Evolutionary conservation across 1,139 yeast species (phyloP).

Genomic region (Eremothecium cymbalariae): DNA sequence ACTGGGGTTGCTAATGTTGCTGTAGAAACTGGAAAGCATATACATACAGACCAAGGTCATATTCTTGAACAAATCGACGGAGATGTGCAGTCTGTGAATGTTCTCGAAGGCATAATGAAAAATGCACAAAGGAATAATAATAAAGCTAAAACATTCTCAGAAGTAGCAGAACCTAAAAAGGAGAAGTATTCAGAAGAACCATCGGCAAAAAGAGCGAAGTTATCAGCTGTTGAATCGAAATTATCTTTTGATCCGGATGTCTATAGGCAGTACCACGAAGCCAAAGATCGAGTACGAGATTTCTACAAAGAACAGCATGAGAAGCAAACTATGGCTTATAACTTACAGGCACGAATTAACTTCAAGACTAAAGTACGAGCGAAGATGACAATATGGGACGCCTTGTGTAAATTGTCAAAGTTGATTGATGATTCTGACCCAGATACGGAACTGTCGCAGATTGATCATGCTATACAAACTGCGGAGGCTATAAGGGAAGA

Average conservation of each 20-base stretch:
- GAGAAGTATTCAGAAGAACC: constrained; percentile 7
- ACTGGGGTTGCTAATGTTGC: constrained; percentile 4
- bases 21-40: constrained; percentile 6
- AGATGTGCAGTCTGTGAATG: constrained; percentile 36
- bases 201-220: constrained; percentile 8
- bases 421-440: constrained; percentile 67
- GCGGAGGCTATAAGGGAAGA: constrained; percentile 68
- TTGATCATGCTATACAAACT: constrained; percentile 68
- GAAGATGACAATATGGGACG: constrained; percentile 66
- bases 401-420: constrained; percentile 52
- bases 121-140: constrained; percentile 8
- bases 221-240: background rate
- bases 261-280: constrained; percentile 61
- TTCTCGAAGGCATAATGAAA: constrained; percentile 28
- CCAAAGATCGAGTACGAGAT: constrained; percentile 58
- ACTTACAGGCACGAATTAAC: constrained; percentile 61
- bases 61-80: constrained; percentile 36
- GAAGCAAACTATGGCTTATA: constrained; percentile 65
- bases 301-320: constrained; percentile 64
- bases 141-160: constrained; percentile 1
- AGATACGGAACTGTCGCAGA: constrained; percentile 65
- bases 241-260: background rate
- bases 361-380: constrained; percentile 60
- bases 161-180: constrained; percentile 1
- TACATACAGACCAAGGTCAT: constrained; percentile 19